phyloP scores from a whole-genome alignment of 306 rosid genomes.

The Mimosa bimucronata region DNA sequence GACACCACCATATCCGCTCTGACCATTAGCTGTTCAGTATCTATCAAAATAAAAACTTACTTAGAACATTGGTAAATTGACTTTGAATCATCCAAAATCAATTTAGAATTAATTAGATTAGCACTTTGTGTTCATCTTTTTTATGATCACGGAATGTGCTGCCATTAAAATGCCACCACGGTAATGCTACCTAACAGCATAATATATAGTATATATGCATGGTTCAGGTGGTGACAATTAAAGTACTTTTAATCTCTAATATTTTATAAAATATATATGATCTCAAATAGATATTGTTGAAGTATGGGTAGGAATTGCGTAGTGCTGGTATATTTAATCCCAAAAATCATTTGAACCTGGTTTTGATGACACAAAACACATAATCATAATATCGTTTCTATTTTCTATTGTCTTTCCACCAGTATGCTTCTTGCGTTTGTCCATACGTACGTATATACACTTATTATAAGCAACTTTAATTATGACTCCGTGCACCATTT shows the following conservation, averaged over 20 bases:
- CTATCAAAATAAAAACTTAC: no score
- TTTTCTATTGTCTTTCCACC: not conserved
- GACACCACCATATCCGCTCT: no score
- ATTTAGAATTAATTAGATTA: no score
- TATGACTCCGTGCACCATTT: not conserved
- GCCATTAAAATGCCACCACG: not conserved
- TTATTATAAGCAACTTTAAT: not conserved
- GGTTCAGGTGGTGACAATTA: not conserved
- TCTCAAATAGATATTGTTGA: not conserved
- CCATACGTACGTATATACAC: not conserved
- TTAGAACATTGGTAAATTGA: no score
- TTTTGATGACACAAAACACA: not conserved
- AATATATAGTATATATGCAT: not conserved
- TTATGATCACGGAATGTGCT: no score
- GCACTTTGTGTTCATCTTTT: no score
- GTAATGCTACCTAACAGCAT: not conserved
- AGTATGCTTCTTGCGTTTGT: not conserved
- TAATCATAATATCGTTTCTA: not conserved
- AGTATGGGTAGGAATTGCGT: not conserved
- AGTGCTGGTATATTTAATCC: not conserved
- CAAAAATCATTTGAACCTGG: not conserved
- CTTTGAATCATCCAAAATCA: no score
- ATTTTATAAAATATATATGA: not conserved
- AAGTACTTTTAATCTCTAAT: not conserved
- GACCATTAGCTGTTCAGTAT: no score